Conservation (phyloP, 306 rosid species). For the Ammopiptanthus mongolicus region DNA sequence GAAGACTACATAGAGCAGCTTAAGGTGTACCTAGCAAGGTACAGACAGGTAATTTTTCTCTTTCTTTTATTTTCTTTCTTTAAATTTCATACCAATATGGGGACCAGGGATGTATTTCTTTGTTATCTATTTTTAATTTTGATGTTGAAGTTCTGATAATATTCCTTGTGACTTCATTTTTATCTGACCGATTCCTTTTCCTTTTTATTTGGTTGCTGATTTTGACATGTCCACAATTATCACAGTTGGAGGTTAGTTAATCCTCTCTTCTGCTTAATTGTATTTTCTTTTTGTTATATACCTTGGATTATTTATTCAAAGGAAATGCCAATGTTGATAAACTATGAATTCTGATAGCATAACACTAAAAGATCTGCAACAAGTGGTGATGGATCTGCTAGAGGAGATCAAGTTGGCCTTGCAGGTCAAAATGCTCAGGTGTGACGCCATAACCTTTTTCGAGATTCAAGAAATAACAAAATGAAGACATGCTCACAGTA, state of each 20-base stretch:
- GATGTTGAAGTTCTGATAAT: neutral
- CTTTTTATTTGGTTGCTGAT: constrained; percentile 17
- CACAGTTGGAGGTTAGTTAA: constrained; percentile 73
- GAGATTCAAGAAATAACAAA: neutral
- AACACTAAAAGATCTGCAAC: constrained; percentile 81
- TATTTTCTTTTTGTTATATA: neutral
- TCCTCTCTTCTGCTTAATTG: neutral
- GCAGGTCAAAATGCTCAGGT: constrained; percentile 74
- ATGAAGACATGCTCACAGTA: neutral
- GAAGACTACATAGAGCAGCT: constrained; percentile 92
- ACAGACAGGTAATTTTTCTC: constrained; percentile 61
- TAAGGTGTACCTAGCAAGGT: constrained; percentile 76
- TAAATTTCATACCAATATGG: neutral
- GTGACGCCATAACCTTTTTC: constrained; percentile 8
- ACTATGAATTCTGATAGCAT: constrained; percentile 53
- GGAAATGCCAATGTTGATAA: constrained; percentile 18
- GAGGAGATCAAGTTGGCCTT: constrained; percentile 54
- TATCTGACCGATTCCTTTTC: constrained; percentile 16
- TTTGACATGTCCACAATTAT: constrained; percentile 24
- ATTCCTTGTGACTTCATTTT: neutral
- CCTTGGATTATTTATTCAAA: neutral
- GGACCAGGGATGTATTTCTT: neutral
- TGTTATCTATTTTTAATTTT: neutral
- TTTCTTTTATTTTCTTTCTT: neutral
- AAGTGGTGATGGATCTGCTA: constrained; percentile 69